Conservation (phyloP, 2,329 filamentous ascomycete genomes). For the Fusarium stilboides region DNA sequence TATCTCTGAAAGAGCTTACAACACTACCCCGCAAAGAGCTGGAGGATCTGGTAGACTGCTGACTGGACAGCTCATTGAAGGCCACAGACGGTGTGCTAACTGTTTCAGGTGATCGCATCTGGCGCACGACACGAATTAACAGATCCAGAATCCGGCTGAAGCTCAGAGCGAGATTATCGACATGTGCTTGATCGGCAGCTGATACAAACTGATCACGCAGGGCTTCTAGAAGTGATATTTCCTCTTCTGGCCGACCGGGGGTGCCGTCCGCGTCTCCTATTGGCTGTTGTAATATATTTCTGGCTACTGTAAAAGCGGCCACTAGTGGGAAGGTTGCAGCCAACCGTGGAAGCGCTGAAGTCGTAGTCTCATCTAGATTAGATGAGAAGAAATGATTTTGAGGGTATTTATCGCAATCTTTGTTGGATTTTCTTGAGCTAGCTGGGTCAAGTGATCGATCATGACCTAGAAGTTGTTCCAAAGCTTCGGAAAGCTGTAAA, state of each 20-base stretch:
- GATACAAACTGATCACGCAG: constrained; percentile 42
- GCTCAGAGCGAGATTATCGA: constrained; percentile 41
- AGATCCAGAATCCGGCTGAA: constrained; percentile 39
- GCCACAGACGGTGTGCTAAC: constrained; percentile 39
- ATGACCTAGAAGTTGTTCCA: constrained; percentile 34
- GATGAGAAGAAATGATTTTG: neutral
- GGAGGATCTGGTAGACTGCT: constrained; percentile 44
- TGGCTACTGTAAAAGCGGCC: constrained; percentile 44
- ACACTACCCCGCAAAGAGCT: constrained; percentile 38
- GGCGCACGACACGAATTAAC: constrained; percentile 40
- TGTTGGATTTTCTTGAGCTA: constrained; percentile 2
- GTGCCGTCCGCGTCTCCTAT: constrained; percentile 24
- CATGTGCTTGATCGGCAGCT: constrained; percentile 36
- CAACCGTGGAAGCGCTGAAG: constrained; percentile 37
- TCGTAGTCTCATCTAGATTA: constrained; percentile 23
- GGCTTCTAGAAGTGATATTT: constrained; percentile 46
- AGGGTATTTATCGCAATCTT: neutral
- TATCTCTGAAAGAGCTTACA: constrained; percentile 43
- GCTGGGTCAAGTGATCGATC: constrained; percentile 6
- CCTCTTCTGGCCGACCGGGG: constrained; percentile 41
- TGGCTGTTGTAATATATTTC: constrained; percentile 34
- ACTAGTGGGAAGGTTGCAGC: constrained; percentile 44
- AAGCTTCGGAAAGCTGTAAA: constrained; percentile 21
- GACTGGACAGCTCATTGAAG: constrained; percentile 47
- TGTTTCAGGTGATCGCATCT: constrained; percentile 31